Evolutionary conservation across 2,329 filamentous ascomycete genomes (phyloP), one percentile per base, ranked within the genome.

Genomic region (Aspergillus sp.): DNA sequence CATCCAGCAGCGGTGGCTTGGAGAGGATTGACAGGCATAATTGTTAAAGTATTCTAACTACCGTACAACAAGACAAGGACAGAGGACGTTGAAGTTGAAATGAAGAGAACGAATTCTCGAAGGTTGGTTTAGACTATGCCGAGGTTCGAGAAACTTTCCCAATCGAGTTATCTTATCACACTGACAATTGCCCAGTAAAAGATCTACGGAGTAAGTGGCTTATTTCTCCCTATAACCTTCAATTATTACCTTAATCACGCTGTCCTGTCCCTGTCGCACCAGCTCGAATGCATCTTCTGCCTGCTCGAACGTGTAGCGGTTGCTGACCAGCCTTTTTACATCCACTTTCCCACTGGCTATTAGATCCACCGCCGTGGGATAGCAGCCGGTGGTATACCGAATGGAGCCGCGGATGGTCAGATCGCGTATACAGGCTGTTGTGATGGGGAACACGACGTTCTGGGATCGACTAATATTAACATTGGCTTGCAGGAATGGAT

Each of bases 381-480:
- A 79, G 50, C 71, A 73, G 0, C 76, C 75, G 0, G 68, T 62
- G 3, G 66, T 69, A 49, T 79, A 80, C 2, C 75, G 65, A 44
- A 79, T 76, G 0, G 70, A 75, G 1, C 76, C 77, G 44, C 73
- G 71, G 49, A 78, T 64, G 3, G 59, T 72, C 41, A 79, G 55
- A 0, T 65, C 76, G 4, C 71, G 65, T 48, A 73, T 74, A 48
- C 73, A 78, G 1, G 70, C 69, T 0, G 68, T 69, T 0, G 70
- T 73, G 47, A 79, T 78, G 0, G 76, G 75, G 45, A 78, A 78
- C 0, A 69, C 56, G 8, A 79, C 68, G 42, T 73, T 75, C 64
- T 68, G 48, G 30, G 26, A 28, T 34, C 2, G 7, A 32, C 30
- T 27, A 38, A 26, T 4, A 7, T 9, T 3, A 30, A 12, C 9